Percentiles rank a stretch among this genome's conserved stretches.
Conservation (phyloP, 2,329 filamentous ascomycete species). For the Verticillium albo-atrum region DNA sequence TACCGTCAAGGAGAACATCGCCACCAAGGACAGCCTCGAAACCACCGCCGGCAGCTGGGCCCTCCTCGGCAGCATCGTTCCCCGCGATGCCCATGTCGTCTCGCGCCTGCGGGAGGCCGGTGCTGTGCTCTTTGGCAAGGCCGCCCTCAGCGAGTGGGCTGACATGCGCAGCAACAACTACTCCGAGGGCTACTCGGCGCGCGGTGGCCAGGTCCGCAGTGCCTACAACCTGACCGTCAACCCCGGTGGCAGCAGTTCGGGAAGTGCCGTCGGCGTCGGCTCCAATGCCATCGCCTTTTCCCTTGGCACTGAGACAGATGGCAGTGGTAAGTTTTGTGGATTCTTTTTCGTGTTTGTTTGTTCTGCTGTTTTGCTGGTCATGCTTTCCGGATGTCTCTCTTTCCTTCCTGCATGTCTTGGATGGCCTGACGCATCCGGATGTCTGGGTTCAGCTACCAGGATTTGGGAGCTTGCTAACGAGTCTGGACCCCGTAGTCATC, state of each 20-base stretch:
- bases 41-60: slow-evolving; percentile 69
- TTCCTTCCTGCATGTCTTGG: neutral
- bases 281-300: slow-evolving; percentile 60
- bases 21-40: slow-evolving; percentile 64
- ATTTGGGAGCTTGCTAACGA: neutral
- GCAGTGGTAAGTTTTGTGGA: slow-evolving; percentile 38
- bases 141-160: slow-evolving; percentile 70
- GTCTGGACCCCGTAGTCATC: slow-evolving; percentile 44
- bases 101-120: slow-evolving; percentile 57
- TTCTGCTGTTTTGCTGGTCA: no score
- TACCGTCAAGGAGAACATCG: slow-evolving; percentile 71
- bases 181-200: slow-evolving; percentile 61
- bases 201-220: slow-evolving; percentile 60
- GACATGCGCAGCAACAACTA: slow-evolving; percentile 65
- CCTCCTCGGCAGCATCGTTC: slow-evolving; percentile 60
- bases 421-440: neutral
- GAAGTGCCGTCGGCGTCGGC: slow-evolving; percentile 60
- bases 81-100: slow-evolving; percentile 64
- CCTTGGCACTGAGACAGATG: slow-evolving; percentile 72
- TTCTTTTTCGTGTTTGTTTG: neutral
- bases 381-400: neutral
- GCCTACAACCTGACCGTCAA: slow-evolving; percentile 66
- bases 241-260: slow-evolving; percentile 66
- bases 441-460: neutral
- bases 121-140: slow-evolving; percentile 67